Percentiles rank a stretch among this genome's conserved stretches.
These are phyloP conservation scores for Ascobolus immersus DNA, from an alignment of 495 filamentous ascomycete genomes.

Conservation along the genomic window DNA sequence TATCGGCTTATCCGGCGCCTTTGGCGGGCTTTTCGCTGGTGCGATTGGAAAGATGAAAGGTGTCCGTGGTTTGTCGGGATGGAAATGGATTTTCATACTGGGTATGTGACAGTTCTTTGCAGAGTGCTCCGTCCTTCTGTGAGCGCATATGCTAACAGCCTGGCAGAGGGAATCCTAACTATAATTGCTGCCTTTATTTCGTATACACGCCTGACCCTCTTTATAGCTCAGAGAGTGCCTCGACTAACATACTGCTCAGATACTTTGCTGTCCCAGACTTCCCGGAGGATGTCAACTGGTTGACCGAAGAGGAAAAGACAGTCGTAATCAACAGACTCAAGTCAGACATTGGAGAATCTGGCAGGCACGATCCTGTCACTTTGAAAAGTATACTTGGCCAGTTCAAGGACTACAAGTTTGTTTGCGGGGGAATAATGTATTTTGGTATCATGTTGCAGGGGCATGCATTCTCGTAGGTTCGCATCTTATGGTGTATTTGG, in stretches of 20 bases:
- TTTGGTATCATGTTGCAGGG: slow-evolving; percentile 69
- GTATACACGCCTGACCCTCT: too few relatives aligned
- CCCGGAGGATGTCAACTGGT: slow-evolving; percentile 36
- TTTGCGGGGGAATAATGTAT: slow-evolving; percentile 72
- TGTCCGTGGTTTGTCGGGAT: slow-evolving; percentile 44
- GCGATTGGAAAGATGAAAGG: slow-evolving; percentile 64
- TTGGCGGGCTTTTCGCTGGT: slow-evolving; percentile 58
- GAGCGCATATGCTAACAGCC: too few relatives aligned
- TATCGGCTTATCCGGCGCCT: slow-evolving; percentile 62
- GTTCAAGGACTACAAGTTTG: slow-evolving; percentile 52
- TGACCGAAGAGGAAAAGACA: slow-evolving; percentile 46
- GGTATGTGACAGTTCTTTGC: slow-evolving; percentile 2
- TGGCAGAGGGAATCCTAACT: too few relatives aligned
- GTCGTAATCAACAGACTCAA: slow-evolving; percentile 51
- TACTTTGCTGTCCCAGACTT: slow-evolving; percentile 77
- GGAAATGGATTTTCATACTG: slow-evolving; percentile 59
- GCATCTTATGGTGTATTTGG: too few relatives aligned
- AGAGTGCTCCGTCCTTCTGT: not conserved
- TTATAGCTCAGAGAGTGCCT: slow-evolving; percentile 54
- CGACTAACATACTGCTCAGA: slow-evolving; percentile 41
- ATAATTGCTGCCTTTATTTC: too few relatives aligned
- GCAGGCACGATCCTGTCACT: slow-evolving; percentile 36
- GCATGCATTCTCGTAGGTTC: too few relatives aligned
- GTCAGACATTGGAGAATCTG: slow-evolving; percentile 54
- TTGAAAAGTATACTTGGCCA: slow-evolving; percentile 39